phyloP scores from a whole-genome alignment of 495 filamentous ascomycete genomes.

The Podospora pseudopauciseta region DNA sequence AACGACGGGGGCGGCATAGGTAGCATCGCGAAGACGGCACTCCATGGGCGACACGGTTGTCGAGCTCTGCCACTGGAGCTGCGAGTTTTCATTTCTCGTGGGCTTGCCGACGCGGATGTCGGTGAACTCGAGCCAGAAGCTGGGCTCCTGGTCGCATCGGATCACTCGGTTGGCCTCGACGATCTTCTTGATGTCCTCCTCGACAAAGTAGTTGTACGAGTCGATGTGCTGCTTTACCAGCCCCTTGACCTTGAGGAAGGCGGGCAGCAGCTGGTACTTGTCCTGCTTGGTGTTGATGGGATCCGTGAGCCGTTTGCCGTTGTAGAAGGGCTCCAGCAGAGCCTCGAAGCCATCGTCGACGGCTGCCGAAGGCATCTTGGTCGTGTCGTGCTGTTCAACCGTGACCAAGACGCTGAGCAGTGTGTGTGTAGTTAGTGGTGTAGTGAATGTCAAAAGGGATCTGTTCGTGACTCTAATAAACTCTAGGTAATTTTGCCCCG shows the following conservation, averaged over 20 bases:
- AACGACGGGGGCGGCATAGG: slow-evolving; percentile 86
- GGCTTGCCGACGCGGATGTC: slow-evolving; percentile 82
- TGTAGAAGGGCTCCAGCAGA: slow-evolving; percentile 91
- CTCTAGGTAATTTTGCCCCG: slow-evolving; percentile 28
- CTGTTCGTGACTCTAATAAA: background rate
- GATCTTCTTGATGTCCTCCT: slow-evolving; percentile 93
- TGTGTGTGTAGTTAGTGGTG: background rate
- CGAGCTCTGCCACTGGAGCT: slow-evolving; percentile 47
- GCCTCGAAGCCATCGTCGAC: slow-evolving; percentile 70
- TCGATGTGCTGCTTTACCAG: slow-evolving; percentile 71
- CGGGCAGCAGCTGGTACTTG: slow-evolving; percentile 94
- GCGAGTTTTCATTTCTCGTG: slow-evolving; percentile 67
- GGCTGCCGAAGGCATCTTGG: slow-evolving; percentile 37
- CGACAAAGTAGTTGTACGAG: slow-evolving; percentile 96
- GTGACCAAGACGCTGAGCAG: slow-evolving; percentile 7
- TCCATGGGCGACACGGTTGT: slow-evolving; percentile 82
- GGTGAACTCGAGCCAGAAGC: slow-evolving; percentile 83
- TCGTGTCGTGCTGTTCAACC: slow-evolving; percentile 18
- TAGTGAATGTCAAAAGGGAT: too few species aligned
- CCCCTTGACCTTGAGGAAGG: slow-evolving; percentile 93
- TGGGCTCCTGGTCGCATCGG: slow-evolving; percentile 80
- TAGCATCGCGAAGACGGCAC: slow-evolving; percentile 91
- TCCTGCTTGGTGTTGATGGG: slow-evolving; percentile 87
- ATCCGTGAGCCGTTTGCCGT: slow-evolving; percentile 87
- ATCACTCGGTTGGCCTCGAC: slow-evolving; percentile 82